Percentiles rank a stretch among this genome's conserved stretches.
Evolutionary conservation across 495 filamentous ascomycete genomes (phyloP).

Genomic region (Poronia punctata): DNA sequence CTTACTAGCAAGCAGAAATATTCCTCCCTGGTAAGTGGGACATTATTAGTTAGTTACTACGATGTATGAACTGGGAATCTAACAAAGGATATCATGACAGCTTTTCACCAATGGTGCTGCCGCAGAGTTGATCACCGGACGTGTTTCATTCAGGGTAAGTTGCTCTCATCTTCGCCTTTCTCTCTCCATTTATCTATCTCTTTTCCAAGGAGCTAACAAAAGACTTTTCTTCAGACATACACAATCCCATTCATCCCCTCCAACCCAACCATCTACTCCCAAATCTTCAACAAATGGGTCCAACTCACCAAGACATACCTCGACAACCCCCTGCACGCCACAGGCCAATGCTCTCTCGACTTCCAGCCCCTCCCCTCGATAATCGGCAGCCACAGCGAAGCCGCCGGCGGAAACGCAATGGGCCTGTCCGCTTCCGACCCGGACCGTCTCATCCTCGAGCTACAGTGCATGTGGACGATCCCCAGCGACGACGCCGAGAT

Average conservation of each 20-base stretch:
- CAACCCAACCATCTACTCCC: neutral
- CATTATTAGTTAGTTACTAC: no score
- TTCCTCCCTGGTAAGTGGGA: neutral
- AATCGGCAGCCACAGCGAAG: neutral
- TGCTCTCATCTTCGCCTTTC: no score
- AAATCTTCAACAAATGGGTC: neutral
- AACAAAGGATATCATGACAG: no score
- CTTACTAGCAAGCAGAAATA: neutral
- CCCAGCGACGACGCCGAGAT: conserved; percentile 3
- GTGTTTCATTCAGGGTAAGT: no score
- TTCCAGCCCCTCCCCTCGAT: conserved; percentile 9
- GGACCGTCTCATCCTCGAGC: conserved; percentile 8
- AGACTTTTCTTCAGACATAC: no score
- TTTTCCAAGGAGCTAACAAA: no score
- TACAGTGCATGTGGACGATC: conserved; percentile 4
- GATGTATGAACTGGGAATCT: no score
- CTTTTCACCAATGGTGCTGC: no score
- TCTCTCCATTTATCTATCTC: no score
- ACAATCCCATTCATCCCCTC: no score
- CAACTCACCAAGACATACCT: neutral
- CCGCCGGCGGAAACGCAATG: conserved; percentile 7
- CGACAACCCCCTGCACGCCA: neutral
- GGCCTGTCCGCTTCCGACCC: conserved; percentile 1
- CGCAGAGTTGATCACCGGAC: no score
- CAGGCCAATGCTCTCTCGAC: conserved; percentile 5